These are phyloP conservation scores for Hyphopichia khmerensis DNA, from an alignment of 1,139 yeast species.

Conservation along the genomic window DNA sequence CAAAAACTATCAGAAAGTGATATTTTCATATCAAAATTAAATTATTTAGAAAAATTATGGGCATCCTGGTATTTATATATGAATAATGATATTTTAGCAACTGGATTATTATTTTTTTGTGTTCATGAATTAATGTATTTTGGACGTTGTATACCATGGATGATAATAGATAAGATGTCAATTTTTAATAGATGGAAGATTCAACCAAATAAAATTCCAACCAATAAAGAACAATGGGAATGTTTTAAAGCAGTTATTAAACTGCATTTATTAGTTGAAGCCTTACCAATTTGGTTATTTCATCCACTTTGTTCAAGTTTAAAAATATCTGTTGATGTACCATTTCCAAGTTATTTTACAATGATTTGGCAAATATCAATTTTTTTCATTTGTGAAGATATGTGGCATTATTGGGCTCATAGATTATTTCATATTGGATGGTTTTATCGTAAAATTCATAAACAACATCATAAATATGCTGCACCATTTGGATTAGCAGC, in stretches of 20 bases:
- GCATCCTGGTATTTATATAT: constrained; percentile 74
- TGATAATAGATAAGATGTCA: constrained; percentile 71
- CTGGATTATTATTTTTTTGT: constrained; percentile 72
- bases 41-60: constrained; percentile 63
- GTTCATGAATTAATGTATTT: constrained; percentile 82
- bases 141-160: constrained; percentile 85
- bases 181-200: constrained; percentile 76
- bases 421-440: constrained; percentile 82
- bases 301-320: constrained; percentile 81
- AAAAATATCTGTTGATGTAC: constrained; percentile 75
- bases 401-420: constrained; percentile 97
- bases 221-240: constrained; percentile 83
- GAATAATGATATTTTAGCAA: constrained; percentile 76
- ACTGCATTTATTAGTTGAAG: constrained; percentile 88
- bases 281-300: constrained; percentile 93
- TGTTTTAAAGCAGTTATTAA: constrained; percentile 81
- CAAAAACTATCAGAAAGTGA: constrained; percentile 7
- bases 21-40: constrained; percentile 13
- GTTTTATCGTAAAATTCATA: constrained; percentile 87
- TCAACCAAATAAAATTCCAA: constrained; percentile 77
- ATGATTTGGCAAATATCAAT: constrained; percentile 64
- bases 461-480: constrained; percentile 94
- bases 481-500: constrained; percentile 97
- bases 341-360: constrained; percentile 67
- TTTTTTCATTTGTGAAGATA: constrained; percentile 83